Base-by-base conservation (phyloP, 2,329 filamentous ascomycete species). In the Karstenula rhodostoma region DNA sequence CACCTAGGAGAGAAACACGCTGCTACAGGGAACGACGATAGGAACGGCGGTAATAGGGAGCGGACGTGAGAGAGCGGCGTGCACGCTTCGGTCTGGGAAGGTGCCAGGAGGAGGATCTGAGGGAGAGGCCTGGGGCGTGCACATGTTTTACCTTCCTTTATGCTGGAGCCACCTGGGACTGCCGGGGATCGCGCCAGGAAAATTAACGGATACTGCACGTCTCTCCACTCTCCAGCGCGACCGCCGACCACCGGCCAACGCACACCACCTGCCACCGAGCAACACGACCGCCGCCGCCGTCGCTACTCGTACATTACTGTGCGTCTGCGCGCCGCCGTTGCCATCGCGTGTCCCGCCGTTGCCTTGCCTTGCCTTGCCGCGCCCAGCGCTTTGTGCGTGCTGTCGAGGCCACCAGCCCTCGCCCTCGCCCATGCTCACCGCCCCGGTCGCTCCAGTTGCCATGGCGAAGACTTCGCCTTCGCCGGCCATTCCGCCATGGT, bases 401-500 rank as follows among this genome's bases (percentile, higher is more conserved):
- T 40, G 51, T 37, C 35, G 52, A 46, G 43, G n/a, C 27, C 43
- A 25, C n/a, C n/a, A n/a, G n/a, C n/a, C n/a, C n/a, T n/a, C 12
- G 29, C 29, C 29, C 8, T 32, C 29, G 44, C 40, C 52, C 42
- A 22, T 32, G 13, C 52, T 59, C 57, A 59, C 57, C 57, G 57
- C 51, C 40, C 44, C 44, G 48, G 37, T 52, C 44, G 57, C 57
- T 59, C 61, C 55, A 43, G 53, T 51, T 61, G 63, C 54, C 57
- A 69, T 69, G 64, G 61, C 63, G 52, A 52, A 58, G 23, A 58
- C 63, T 59, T 66, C 71, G 58, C 59, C 71, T 49, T 63, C 74
- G 57, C 80, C 80, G 32, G 49, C 74, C 57, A 83, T 91, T 40
- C 89, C 90, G 23, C 67, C 84, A 37, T 66, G 82, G 63, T 94